Evolutionary conservation across 75 land plant genomes (phyloP).

Genomic region (Larix kaempferi): DNA sequence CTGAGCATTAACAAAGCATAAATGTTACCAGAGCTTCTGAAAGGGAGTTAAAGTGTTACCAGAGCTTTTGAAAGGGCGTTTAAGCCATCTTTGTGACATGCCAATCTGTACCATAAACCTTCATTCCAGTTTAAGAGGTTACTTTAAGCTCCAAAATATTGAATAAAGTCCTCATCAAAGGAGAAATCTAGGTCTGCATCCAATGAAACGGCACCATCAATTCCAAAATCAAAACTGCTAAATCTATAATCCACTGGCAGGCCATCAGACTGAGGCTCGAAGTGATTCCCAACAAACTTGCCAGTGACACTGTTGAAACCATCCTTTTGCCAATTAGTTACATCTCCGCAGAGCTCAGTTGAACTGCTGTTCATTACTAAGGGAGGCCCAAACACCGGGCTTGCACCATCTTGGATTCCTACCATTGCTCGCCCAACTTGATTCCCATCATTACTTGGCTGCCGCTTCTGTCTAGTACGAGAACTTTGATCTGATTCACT

Average conservation of each 20-base stretch:
- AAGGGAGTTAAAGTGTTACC: neutral
- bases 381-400: constrained; percentile 10
- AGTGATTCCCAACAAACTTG: constrained; percentile 24
- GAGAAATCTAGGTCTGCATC: constrained; percentile 12
- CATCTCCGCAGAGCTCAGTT: constrained; percentile 8
- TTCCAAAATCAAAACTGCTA: constrained; percentile 12
- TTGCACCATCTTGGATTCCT: constrained; percentile 12
- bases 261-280: constrained; percentile 16
- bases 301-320: constrained; percentile 16
- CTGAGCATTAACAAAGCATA: neutral
- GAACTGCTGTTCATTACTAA: constrained; percentile 14
- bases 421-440: constrained; percentile 10
- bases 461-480: constrained; percentile 20
- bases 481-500: constrained; percentile 3
- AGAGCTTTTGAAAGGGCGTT: neutral
- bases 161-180: constrained; percentile 13
- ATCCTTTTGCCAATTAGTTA: constrained; percentile 18
- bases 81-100: neutral
- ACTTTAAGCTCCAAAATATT: constrained; percentile 12
- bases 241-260: constrained; percentile 16
- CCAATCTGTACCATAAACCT: neutral
- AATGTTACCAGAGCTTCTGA: neutral
- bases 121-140: neutral
- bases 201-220: neutral
- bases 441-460: neutral